Evolutionary conservation across 2,329 filamentous ascomycete species (phyloP).

Genomic region (Aspergillus quadricinctus): DNA sequence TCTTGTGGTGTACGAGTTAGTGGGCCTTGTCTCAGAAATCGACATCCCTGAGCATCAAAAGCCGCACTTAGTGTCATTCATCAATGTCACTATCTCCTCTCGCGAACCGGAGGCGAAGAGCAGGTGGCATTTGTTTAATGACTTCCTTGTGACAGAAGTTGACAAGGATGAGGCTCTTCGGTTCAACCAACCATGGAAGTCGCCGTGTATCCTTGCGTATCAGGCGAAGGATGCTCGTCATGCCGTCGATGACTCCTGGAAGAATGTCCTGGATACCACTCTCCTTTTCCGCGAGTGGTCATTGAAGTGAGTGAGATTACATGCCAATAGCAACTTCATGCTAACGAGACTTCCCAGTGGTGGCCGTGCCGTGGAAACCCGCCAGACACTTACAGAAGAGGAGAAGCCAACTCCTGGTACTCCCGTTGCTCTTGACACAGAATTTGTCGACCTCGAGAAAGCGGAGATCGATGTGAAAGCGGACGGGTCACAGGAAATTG

Average conservation of each 20-base stretch:
- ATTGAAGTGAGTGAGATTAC: conserved; percentile 38
- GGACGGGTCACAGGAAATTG: conserved; percentile 86
- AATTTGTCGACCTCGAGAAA: conserved; percentile 89
- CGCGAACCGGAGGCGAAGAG: conserved; percentile 52
- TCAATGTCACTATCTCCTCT: conserved; percentile 63
- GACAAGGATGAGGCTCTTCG: conserved; percentile 77
- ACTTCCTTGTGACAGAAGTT: conserved; percentile 83
- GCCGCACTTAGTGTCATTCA: conserved; percentile 83
- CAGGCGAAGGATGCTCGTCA: conserved; percentile 80
- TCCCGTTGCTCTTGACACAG: conserved; percentile 86
- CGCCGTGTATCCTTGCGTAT: conserved; percentile 81
- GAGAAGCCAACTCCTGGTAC: conserved; percentile 69
- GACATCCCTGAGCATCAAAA: conserved; percentile 81
- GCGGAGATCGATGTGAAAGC: conserved; percentile 96
- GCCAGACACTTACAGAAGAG: conserved; percentile 36
- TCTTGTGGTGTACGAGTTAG: conserved; percentile 83
- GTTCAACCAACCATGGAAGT: conserved; percentile 89
- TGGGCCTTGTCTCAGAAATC: conserved; percentile 86
- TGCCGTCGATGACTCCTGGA: conserved; percentile 81
- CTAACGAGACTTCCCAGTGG: conserved; percentile 21
- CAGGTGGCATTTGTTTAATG: conserved; percentile 95
- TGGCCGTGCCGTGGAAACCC: conserved; percentile 36
- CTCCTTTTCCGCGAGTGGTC: conserved; percentile 74
- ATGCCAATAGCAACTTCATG: not conserved
- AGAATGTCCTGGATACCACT: conserved; percentile 73